Percentiles rank a stretch among this genome's conserved stretches.
phyloP scores from a whole-genome alignment of 495 filamentous ascomycete genomes.

The Hyaloscypha variabilis region DNA sequence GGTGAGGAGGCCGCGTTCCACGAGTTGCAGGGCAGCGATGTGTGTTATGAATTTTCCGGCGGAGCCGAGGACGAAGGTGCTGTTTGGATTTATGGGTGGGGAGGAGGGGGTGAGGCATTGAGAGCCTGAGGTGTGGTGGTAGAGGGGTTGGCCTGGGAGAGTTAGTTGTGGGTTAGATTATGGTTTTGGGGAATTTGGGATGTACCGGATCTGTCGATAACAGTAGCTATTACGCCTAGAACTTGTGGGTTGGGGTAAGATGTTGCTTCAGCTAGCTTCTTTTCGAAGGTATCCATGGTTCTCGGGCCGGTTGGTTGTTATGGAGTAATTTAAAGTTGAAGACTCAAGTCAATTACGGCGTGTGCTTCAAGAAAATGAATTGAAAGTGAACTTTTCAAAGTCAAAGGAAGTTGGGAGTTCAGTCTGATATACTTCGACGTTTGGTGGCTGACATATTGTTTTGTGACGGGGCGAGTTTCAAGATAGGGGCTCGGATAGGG shows the following conservation, averaged over 20 bases:
- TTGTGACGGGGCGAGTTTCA: too few species aligned
- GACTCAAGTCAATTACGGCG: too few species aligned
- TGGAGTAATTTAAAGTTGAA: too few species aligned
- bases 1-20: neutral
- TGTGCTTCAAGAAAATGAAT: too few species aligned
- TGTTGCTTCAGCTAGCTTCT: neutral
- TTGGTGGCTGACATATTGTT: too few species aligned
- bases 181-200: neutral
- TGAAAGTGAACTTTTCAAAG: too few species aligned
- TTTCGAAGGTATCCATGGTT: neutral
- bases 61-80: neutral
- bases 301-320: too few species aligned
- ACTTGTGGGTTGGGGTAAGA: neutral
- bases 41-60: neutral
- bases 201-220: neutral
- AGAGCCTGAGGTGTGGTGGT: neutral
- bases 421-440: too few species aligned
- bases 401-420: too few species aligned
- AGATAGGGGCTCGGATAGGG: too few species aligned
- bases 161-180: neutral
- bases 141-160: neutral
- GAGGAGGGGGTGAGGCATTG: neutral
- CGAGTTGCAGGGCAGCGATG: neutral
- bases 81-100: neutral
- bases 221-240: neutral